Base-by-base conservation (phyloP, 2,329 filamentous ascomycete species). In the Nemania abortiva region DNA sequence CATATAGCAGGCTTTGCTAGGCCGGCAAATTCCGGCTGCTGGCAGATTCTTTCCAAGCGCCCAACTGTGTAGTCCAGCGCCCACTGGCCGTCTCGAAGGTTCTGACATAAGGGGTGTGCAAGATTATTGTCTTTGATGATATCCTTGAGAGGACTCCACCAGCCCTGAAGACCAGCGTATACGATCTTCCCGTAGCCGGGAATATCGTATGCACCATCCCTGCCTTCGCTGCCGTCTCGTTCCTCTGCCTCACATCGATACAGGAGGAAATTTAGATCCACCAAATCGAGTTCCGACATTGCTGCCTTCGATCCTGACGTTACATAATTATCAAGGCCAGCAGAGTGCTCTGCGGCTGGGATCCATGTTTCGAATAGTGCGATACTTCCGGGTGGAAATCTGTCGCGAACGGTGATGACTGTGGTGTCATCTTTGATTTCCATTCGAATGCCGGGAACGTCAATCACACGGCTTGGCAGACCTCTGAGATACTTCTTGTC, bases 321-420 rank as follows among this genome's bases (percentile, higher is more conserved):
- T 66, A 98, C 91, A 78, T 92, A 97, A 52, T 90, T 92, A 78
- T 98, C 95, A 20, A 99, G 84, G 24, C 94, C 93, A 49, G 91
- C 88, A 1, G 92, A 90, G 79, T 97, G 92, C 77, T 98, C 94
- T 1, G 92, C 92, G 27, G 90, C 90, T 3, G 95, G 95, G 31
- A 98, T 96, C 91, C 92, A 98, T 0, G 96, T 99, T 82, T 98
- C 95, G 74, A 98, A 97, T 2, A 99, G 84, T 2, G 95, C 94
- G 73, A 99, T 97, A 73, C 94, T 97, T 67, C 96, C 96, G 15
- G 97, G 95, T 3, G 94, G 93, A 78, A 99, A 97, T 70, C 90
- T 89, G 55, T 94, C 90, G 1, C 92, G 90, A 18, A 97, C 90
- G 0, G 89, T 90, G 71, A 99, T 94, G 65, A 90, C 87, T 1